Conservation (phyloP, 2,329 filamentous ascomycete genomes). For the Venturia carpophila region DNA sequence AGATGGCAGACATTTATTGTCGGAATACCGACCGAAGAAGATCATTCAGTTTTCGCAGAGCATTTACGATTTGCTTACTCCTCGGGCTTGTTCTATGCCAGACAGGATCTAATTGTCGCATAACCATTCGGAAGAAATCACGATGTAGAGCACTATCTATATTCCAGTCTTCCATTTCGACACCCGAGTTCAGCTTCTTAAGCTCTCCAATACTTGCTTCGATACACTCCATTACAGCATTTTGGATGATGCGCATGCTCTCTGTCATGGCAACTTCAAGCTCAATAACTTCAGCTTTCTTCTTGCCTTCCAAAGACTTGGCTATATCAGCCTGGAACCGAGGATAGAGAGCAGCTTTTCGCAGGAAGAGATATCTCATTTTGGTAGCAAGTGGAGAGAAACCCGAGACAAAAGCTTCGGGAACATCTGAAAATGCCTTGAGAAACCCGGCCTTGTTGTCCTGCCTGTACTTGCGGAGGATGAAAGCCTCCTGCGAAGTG, state of each 20-base stretch:
- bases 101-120: conserved; percentile 86
- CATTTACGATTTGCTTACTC: conserved; percentile 88
- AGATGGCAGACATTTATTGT: neutral
- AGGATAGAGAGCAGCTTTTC: conserved; percentile 84
- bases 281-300: conserved; percentile 94
- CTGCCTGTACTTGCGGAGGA: conserved; percentile 85
- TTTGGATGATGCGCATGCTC: conserved; percentile 86
- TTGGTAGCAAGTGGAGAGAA: conserved; percentile 83
- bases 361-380: conserved; percentile 86
- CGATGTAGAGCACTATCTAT: conserved; percentile 85
- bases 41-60: conserved; percentile 72
- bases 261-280: conserved; percentile 95
- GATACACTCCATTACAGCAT: conserved; percentile 90
- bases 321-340: conserved; percentile 89
- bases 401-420: conserved; percentile 80
- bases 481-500: conserved; percentile 89
- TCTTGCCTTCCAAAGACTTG: conserved; percentile 78
- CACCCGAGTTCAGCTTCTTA: conserved; percentile 78
- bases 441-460: conserved; percentile 90
- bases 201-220: conserved; percentile 90
- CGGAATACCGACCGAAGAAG: conserved; percentile 59
- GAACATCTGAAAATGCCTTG: conserved; percentile 91
- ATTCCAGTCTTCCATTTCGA: conserved; percentile 97
- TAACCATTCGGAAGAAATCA: conserved; percentile 83
- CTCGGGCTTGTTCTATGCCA: conserved; percentile 97